These are phyloP conservation scores for Hemileia vastatrix DNA, from an alignment of 1,284 basidiomycete genomes.

Conservation along the genomic window DNA sequence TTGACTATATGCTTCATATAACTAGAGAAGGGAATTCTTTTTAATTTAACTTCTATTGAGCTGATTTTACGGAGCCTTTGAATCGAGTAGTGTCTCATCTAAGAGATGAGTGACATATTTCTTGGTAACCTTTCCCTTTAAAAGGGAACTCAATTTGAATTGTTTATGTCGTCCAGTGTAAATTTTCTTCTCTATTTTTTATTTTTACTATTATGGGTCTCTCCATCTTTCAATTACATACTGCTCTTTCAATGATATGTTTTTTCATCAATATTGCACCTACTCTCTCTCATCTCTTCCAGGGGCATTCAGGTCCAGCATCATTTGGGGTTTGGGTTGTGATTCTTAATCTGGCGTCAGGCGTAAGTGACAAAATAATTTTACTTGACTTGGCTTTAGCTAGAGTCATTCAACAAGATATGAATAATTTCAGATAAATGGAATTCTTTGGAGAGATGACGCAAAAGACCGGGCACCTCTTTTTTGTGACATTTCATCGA, in stretches of 20 bases:
- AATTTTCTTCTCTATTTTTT: no score
- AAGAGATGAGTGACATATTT: no score
- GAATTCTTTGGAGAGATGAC: slow-evolving; percentile 14
- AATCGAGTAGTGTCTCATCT: no score
- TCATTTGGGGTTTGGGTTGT: slow-evolving; percentile 18
- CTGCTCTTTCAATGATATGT: slow-evolving; percentile 4
- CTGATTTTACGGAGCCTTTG: no score
- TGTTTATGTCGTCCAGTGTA: no score
- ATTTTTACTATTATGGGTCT: no score
- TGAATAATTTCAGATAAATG: slow-evolving; percentile 6
- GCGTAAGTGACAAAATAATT: slow-evolving; percentile 3
- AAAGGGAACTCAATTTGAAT: no score
- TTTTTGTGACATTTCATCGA: slow-evolving; percentile 17
- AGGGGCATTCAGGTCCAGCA: slow-evolving; percentile 13
- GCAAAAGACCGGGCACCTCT: slow-evolving; percentile 15
- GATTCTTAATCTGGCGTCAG: slow-evolving; percentile 1
- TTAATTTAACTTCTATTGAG: no score
- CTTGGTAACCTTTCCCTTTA: no score
- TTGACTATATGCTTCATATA: no score
- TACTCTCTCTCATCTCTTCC: slow-evolving; percentile 9
- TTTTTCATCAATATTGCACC: slow-evolving; percentile 14
- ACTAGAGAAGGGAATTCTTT: no score
- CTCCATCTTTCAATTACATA: no score
- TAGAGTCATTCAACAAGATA: not conserved
- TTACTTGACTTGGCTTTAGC: not conserved